Conservation (phyloP, 1,284 basidiomycete species). For the Trichosporon sp. region DNA sequence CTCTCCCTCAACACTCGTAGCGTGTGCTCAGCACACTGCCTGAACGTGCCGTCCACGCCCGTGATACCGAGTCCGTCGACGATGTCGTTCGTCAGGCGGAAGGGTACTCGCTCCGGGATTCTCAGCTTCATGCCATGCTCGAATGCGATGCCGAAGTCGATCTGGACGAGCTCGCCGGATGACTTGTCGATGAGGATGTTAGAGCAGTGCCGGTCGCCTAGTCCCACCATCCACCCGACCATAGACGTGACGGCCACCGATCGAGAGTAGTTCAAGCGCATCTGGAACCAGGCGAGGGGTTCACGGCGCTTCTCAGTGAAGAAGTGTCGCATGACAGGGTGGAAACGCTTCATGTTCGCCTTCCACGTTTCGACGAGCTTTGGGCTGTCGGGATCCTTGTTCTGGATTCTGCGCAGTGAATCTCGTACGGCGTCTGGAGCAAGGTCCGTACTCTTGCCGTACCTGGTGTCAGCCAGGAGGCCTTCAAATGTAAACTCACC, state of each 20-base stretch:
- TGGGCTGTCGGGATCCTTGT: slow-evolving; percentile 34
- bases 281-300: slow-evolving; percentile 89
- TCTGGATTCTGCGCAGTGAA: slow-evolving; percentile 34
- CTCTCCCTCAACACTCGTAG: slow-evolving; percentile 80
- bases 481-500: slow-evolving; percentile 48
- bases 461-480: slow-evolving; percentile 14
- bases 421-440: slow-evolving; percentile 24
- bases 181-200: slow-evolving; percentile 86
- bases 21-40: slow-evolving; percentile 91
- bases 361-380: slow-evolving; percentile 55
- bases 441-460: slow-evolving; percentile 31
- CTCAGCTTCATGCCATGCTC: slow-evolving; percentile 85
- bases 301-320: slow-evolving; percentile 84
- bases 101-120: slow-evolving; percentile 86
- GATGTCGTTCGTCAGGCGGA: slow-evolving; percentile 88
- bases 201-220: slow-evolving; percentile 87
- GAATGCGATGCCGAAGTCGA: slow-evolving; percentile 94
- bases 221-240: slow-evolving; percentile 84
- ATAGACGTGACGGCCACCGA: slow-evolving; percentile 92
- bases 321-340: slow-evolving; percentile 88
- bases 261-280: slow-evolving; percentile 81
- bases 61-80: slow-evolving; percentile 89
- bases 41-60: slow-evolving; percentile 90
- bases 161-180: slow-evolving; percentile 85
- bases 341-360: slow-evolving; percentile 58